Evolutionary conservation across 2,329 filamentous ascomycete genomes (phyloP).

Genomic region (Epichloe amarillans): DNA sequence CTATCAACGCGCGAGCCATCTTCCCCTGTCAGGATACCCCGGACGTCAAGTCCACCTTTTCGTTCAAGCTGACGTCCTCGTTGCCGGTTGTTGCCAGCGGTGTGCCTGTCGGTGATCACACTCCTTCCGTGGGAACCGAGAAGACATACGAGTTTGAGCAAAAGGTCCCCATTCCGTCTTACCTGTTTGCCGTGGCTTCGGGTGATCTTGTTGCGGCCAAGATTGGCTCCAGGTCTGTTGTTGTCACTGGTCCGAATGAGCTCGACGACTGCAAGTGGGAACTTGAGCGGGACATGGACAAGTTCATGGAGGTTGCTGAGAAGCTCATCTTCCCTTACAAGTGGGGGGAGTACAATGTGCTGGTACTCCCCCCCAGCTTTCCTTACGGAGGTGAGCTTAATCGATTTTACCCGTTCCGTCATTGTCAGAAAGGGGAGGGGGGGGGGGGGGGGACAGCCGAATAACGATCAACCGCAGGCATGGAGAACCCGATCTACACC

Average conservation of each 20-base stretch:
- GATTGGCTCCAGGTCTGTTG: constrained; percentile 73
- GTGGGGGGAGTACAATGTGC: constrained; percentile 95
- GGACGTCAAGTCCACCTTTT: constrained; percentile 90
- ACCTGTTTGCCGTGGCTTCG: constrained; percentile 83
- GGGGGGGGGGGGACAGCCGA: not conserved
- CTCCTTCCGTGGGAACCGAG: constrained; percentile 30
- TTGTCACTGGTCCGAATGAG: constrained; percentile 81
- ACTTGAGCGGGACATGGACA: constrained; percentile 80
- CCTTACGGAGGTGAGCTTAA: constrained; percentile 54
- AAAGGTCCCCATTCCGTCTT: constrained; percentile 82
- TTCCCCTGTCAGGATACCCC: constrained; percentile 97
- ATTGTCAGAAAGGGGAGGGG: not conserved
- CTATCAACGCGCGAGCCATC: constrained; percentile 84
- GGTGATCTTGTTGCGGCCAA: constrained; percentile 76
- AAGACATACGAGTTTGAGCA: constrained; percentile 79
- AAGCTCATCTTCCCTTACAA: constrained; percentile 71
- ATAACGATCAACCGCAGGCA: constrained; percentile 30
- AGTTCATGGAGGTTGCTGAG: constrained; percentile 79
- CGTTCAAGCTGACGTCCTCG: constrained; percentile 75
- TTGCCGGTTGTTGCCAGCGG: constrained; percentile 89
- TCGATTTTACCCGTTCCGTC: constrained; percentile 2
- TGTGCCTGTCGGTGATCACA: constrained; percentile 38
- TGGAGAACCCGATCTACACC: constrained; percentile 90
- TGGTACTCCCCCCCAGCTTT: constrained; percentile 86
- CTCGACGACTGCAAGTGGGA: constrained; percentile 78